These are phyloP conservation scores for Termitomyces sp. DNA, from an alignment of 1,284 basidiomycete species.

Conservation along the genomic window DNA sequence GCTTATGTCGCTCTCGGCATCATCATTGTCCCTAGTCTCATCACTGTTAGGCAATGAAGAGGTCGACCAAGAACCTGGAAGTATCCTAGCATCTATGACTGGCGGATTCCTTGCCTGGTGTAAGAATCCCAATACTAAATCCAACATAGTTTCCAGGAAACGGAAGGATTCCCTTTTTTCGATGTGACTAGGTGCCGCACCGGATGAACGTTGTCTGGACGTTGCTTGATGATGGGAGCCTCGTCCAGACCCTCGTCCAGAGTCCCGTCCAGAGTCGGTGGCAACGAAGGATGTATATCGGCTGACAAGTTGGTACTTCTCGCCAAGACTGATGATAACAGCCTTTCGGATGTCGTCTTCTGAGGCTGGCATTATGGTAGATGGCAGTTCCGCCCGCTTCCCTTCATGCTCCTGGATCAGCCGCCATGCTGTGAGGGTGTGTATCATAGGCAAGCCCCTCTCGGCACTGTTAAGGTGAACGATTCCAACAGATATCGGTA, in stretches of 20 bases:
- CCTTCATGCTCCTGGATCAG: constrained; percentile 44
- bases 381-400: constrained; percentile 25
- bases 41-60: constrained; percentile 8
- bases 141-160: constrained; percentile 1
- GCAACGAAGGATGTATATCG: constrained; percentile 54
- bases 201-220: neutral
- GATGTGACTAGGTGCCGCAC: neutral
- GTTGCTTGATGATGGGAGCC: neutral
- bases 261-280: constrained; percentile 29
- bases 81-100: neutral
- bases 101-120: neutral
- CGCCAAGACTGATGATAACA: constrained; percentile 43
- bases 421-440: constrained; percentile 48
- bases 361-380: constrained; percentile 21
- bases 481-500: constrained; percentile 32
- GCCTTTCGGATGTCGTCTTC: constrained; percentile 35
- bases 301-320: constrained; percentile 47
- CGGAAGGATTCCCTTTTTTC: neutral
- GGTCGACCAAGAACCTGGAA: constrained; percentile 17
- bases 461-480: constrained; percentile 31
- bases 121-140: constrained; percentile 8
- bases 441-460: constrained; percentile 36
- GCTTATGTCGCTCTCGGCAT: constrained; percentile 24
- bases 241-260: constrained; percentile 14
- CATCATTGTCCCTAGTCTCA: constrained; percentile 18